These are phyloP conservation scores for Aspergillus eucalypticola DNA, from an alignment of 2,329 filamentous ascomycete genomes.

Conservation along the genomic window DNA sequence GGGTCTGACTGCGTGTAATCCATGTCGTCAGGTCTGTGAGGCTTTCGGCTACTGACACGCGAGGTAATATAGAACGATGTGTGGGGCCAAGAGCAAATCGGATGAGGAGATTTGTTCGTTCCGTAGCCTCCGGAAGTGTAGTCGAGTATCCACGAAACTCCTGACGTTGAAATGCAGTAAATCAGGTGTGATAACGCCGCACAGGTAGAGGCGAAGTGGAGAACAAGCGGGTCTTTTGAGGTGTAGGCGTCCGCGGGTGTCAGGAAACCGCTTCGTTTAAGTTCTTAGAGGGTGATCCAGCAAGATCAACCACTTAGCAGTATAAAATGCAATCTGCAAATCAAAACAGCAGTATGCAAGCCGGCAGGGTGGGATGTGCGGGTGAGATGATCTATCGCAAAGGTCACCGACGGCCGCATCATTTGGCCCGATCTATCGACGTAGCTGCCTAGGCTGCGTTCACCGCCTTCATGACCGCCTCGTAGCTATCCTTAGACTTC, in stretches of 20 bases:
- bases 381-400: conserved; percentile 5
- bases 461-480: conserved; percentile 15
- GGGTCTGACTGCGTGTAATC: conserved; percentile 30
- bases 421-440: conserved; percentile 9
- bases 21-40: conserved; percentile 21
- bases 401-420: not conserved
- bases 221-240: not conserved
- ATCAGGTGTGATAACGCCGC: not conserved
- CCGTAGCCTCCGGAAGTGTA: not conserved
- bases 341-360: not conserved
- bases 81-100: no score
- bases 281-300: not conserved
- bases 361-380: not conserved
- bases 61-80: not conserved
- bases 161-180: not conserved
- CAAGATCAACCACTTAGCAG: not conserved
- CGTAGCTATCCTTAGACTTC: not conserved
- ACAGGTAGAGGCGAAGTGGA: not conserved
- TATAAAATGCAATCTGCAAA: not conserved
- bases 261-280: not conserved
- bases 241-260: not conserved
- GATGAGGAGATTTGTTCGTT: not conserved
- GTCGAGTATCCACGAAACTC: not conserved
- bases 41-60: not conserved
- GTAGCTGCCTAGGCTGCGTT: not conserved